Conservation (phyloP, 1,284 basidiomycete genomes). For the Ganoderma multipileum region DNA sequence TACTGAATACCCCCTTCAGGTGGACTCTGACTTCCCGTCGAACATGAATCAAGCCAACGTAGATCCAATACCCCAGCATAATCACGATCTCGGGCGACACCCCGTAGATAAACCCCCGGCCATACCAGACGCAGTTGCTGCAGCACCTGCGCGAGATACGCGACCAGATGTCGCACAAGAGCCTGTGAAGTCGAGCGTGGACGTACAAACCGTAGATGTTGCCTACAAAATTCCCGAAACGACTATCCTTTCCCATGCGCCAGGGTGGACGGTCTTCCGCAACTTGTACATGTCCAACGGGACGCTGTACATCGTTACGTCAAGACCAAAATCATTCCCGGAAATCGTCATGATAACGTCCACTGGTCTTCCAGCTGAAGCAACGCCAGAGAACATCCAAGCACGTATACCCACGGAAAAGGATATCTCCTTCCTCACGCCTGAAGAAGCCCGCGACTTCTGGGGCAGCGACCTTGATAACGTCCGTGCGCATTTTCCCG, state of each 20-base stretch:
- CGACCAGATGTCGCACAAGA: conserved; percentile 20
- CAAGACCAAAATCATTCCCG: conserved; percentile 58
- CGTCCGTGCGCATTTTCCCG: neutral
- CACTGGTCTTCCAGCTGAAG: conserved; percentile 64
- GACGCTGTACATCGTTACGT: conserved; percentile 69
- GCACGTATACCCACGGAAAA: conserved; percentile 68
- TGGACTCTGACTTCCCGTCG: conserved; percentile 4
- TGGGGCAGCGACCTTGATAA: conserved; percentile 57
- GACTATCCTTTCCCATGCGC: conserved; percentile 63
- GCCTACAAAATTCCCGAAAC: conserved; percentile 53
- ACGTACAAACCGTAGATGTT: conserved; percentile 26
- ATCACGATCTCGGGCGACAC: neutral
- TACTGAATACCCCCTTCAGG: neutral
- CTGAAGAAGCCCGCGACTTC: conserved; percentile 61
- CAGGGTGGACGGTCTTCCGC: conserved; percentile 84
- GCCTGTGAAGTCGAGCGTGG: conserved; percentile 15
- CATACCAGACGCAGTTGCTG: neutral
- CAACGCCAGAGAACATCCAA: conserved; percentile 68
- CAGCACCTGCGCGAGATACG: conserved; percentile 12
- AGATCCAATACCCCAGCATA: neutral
- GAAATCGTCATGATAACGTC: conserved; percentile 73
- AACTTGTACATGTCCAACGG: conserved; percentile 84
- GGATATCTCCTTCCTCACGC: conserved; percentile 67
- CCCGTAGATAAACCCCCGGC: neutral
- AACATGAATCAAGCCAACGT: neutral